These are phyloP conservation scores for barrel medic (Medicago truncatula) DNA, from an alignment of 306 rosid genomes.

Conservation along the genomic window DNA sequence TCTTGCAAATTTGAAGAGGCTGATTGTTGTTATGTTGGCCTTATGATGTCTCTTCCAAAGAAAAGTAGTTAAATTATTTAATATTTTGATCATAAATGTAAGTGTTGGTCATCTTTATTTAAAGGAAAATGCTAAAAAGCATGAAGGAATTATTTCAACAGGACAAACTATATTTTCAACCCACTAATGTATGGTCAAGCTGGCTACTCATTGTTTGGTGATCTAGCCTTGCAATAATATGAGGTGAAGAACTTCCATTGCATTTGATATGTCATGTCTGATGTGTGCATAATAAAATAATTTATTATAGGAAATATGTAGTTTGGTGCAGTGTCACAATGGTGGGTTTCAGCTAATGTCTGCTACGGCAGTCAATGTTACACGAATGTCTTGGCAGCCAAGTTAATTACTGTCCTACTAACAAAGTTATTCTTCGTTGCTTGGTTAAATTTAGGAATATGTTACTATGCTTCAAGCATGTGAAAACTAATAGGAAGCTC, in stretches of 20 bases:
- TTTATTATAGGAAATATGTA: not conserved
- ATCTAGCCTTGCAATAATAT: not conserved
- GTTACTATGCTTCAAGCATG: slow-evolving; percentile 16
- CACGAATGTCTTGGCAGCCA: not conserved
- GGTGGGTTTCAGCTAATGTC: slow-evolving; percentile 15
- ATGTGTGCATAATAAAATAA: not conserved
- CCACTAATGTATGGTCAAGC: not conserved
- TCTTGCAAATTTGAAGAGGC: not conserved
- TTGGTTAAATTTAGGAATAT: slow-evolving; percentile 25
- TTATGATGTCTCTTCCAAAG: not conserved
- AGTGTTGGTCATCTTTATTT: not conserved
- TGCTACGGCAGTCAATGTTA: slow-evolving; percentile 13
- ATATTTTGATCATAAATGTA: not conserved
- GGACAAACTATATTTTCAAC: not conserved
- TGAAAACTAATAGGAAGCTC: slow-evolving; percentile 1
- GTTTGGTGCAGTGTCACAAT: slow-evolving; percentile 14
- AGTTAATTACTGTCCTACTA: slow-evolving; percentile 5
- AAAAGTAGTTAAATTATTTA: not conserved
- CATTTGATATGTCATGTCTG: not conserved
- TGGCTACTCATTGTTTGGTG: not conserved
- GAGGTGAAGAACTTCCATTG: not conserved
- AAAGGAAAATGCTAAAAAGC: not conserved
- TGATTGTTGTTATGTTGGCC: not conserved
- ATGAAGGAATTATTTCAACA: not conserved
- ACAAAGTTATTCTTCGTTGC: slow-evolving; percentile 34